These are phyloP conservation scores for Elaeis guineensis DNA, from an alignment of 176 grass and related monocot species.

Conservation along the genomic window DNA sequence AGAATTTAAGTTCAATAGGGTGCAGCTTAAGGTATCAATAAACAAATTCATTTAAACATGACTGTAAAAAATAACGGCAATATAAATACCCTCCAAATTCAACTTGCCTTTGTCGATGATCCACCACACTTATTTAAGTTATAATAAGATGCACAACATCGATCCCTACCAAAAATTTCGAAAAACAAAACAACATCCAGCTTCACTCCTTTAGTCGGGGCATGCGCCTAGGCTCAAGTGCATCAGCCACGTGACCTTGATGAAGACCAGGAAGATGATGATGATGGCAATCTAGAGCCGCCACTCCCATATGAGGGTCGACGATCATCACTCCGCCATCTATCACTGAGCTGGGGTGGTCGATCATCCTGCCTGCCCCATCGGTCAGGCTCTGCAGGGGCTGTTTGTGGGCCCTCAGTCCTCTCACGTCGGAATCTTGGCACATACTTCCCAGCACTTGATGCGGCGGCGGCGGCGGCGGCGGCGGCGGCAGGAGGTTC, in stretches of 20 bases:
- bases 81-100: no score
- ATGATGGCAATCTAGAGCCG: background rate
- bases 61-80: no score
- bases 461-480: constrained; percentile 12
- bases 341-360: constrained; percentile 19
- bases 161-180: no score
- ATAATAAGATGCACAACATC: no score
- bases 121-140: no score
- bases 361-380: constrained; percentile 10
- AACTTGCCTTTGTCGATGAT: no score
- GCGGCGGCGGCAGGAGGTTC: constrained; percentile 13
- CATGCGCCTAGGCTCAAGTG: background rate
- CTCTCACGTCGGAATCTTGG: constrained; percentile 31
- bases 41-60: no score
- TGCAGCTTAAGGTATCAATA: no score
- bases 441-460: constrained; percentile 49
- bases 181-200: no score
- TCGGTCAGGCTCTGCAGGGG: constrained; percentile 13
- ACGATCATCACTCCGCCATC: constrained; percentile 58
- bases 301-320: constrained; percentile 4
- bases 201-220: background rate
- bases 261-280: constrained; percentile 6
- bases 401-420: constrained; percentile 6
- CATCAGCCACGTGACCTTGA: background rate
- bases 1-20: no score